Base-by-base conservation (phyloP, 1,284 basidiomycete genomes). In the Dichomitus squalens region DNA sequence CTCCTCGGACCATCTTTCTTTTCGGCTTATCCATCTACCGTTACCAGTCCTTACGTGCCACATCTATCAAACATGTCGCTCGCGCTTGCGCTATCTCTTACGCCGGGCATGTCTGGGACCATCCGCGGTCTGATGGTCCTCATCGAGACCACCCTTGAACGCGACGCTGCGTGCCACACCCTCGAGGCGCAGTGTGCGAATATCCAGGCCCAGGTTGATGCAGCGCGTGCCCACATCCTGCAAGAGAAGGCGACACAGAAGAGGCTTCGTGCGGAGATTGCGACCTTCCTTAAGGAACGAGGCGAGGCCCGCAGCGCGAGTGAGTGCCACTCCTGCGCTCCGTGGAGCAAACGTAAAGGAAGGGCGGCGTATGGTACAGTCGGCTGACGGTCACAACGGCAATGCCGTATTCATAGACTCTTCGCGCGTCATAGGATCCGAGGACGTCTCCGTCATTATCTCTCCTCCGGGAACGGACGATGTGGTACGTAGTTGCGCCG, bases 161-260 rank as follows among this genome's bases (percentile, higher is more conserved):
- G 58, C 53, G 65, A 66, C 29, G 40, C 57, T 16, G 63, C 63
- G 29, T 65, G 56, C 55, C 58, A 60, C 35, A 21, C 50, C 4
- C 59, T 67, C 33, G 47, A 55, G 34, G 53, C 54, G n/a, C 59
- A 66, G 31, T 68, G 65, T 49, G 48, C 47, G 18, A 34, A 34
- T 20, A 59, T 67, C 23, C 39, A 53, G 40, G 35, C 12, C 14
- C 52, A 54, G 12, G 52, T 67, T 18, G 61, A 61, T 12, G 48
- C 36, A 27, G 38, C 59, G 2, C 63, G 61, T 38, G 57, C 40
- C 27, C 63, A 54, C 51, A 55, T 65, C 47, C 43, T 49, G 21
- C 21, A 65, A 8, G 63, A 68, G 58, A 57, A 63, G 49, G 52
- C 57, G 53, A 60, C 61, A 55, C 65, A 67, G 54, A 29, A 50